These are phyloP conservation scores for Orbilia brochopaga DNA, from an alignment of 2,329 filamentous ascomycete genomes.

Conservation along the genomic window DNA sequence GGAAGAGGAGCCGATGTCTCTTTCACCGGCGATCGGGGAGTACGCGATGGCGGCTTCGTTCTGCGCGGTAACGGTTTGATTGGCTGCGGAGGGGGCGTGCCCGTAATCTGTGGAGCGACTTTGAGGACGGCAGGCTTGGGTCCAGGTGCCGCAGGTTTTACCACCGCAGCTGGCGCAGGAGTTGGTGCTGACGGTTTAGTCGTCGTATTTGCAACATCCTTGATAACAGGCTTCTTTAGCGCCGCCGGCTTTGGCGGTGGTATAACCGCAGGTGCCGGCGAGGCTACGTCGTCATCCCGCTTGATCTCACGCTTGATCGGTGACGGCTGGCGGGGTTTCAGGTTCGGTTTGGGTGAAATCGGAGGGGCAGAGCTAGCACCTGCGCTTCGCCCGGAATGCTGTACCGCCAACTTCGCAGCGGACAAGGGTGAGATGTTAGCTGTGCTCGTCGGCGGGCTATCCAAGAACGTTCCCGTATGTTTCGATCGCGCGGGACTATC, in stretches of 20 bases:
- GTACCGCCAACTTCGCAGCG: conserved; percentile 44
- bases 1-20: conserved; percentile 14
- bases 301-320: conserved; percentile 43
- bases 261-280: conserved; percentile 7
- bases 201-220: conserved; percentile 31
- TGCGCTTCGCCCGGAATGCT: conserved; percentile 44
- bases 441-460: conserved; percentile 36
- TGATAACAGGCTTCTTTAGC: conserved; percentile 39
- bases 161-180: conserved; percentile 2
- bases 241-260: conserved; percentile 36
- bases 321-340: conserved; percentile 40
- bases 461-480: conserved; percentile 34
- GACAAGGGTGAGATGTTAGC: conserved; percentile 44
- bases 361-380: conserved; percentile 19
- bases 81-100: conserved; percentile 43
- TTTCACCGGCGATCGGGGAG: conserved; percentile 12
- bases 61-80: conserved; percentile 36
- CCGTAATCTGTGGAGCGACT: conserved; percentile 26
- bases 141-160: conserved; percentile 26
- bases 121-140: conserved; percentile 5
- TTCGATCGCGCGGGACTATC: conserved; percentile 41
- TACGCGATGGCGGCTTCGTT: conserved; percentile 18
- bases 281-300: conserved; percentile 18
- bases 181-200: conserved; percentile 2
- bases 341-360: conserved; percentile 1